Evolutionary conservation across 129 eudicot genomes (phyloP).

Genomic region (Oenanthe sinensis): DNA sequence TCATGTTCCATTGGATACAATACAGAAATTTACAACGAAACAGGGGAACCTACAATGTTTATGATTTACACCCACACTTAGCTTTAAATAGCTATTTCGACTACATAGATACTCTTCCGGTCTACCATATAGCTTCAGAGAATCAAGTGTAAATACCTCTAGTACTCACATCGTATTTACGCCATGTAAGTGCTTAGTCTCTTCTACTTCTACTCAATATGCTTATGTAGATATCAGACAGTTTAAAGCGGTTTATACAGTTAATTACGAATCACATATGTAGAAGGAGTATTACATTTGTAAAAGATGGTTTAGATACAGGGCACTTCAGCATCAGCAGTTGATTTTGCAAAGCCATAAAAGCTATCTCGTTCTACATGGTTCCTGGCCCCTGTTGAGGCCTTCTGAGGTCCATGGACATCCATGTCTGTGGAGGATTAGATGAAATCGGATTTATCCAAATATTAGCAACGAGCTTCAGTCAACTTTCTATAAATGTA

Average conservation of each 20-base stretch:
- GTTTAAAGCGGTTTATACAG: no score
- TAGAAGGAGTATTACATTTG: no score
- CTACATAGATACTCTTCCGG: neutral
- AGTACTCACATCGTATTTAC: no score
- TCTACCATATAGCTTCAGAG: neutral
- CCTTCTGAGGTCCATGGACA: neutral
- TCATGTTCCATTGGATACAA: neutral
- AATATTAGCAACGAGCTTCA: neutral
- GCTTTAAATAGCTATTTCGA: neutral
- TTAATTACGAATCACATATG: no score
- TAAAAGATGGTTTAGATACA: no score
- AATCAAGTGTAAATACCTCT: neutral
- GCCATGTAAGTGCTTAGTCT: no score
- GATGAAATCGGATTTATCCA: neutral
- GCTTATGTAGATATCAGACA: no score
- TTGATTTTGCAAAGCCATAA: slow-evolving; percentile 7
- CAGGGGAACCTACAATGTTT: neutral
- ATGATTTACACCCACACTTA: neutral
- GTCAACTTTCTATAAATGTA: no score
- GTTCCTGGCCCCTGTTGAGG: neutral
- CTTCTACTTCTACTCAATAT: no score
- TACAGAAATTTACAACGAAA: neutral
- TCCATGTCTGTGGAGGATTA: neutral
- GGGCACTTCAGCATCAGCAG: no score
- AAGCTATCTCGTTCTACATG: neutral